Evolutionary conservation across 257 asterid genomes (phyloP).

Genomic region (Coffea canephora): DNA sequence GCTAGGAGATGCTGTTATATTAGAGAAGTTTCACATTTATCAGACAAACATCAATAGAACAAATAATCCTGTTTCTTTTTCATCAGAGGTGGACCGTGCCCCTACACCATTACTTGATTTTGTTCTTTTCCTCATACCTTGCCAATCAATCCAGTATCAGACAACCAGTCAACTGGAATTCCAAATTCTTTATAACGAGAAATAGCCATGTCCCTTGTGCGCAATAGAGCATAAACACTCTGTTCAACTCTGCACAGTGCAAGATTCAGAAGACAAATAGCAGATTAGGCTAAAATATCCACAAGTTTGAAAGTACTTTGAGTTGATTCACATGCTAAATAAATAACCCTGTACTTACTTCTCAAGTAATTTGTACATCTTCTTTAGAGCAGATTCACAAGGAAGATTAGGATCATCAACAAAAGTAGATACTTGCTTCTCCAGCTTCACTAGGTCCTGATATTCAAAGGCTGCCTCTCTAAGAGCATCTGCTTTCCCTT

Average conservation of each 20-base stretch:
- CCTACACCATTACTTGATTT: background rate
- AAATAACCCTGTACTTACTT: conserved; percentile 54
- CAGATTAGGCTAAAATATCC: background rate
- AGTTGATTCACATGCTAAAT: background rate
- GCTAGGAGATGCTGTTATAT: background rate
- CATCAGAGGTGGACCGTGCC: background rate
- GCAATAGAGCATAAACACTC: conserved; percentile 75
- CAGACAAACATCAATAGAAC: background rate
- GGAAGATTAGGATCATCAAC: conserved; percentile 76
- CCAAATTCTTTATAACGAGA: conserved; percentile 91
- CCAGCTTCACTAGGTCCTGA: conserved; percentile 85
- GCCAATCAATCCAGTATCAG: conserved; percentile 89
- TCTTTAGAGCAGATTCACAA: conserved; percentile 82
- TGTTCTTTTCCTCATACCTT: conserved; percentile 45
- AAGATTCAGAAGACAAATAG: background rate
- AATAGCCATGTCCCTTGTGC: conserved; percentile 90
- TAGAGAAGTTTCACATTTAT: background rate
- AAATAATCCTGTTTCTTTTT: background rate
- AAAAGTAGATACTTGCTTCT: conserved; percentile 72
- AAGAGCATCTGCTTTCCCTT: conserved; percentile 92
- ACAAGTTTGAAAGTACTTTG: background rate
- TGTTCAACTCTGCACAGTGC: conserved; percentile 66
- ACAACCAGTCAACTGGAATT: conserved; percentile 88
- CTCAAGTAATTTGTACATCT: conserved; percentile 95
- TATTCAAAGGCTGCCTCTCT: conserved; percentile 94